phyloP scores from a whole-genome alignment of 805 yeast genomes.

The Ogataea nakhonphanomensis region DNA sequence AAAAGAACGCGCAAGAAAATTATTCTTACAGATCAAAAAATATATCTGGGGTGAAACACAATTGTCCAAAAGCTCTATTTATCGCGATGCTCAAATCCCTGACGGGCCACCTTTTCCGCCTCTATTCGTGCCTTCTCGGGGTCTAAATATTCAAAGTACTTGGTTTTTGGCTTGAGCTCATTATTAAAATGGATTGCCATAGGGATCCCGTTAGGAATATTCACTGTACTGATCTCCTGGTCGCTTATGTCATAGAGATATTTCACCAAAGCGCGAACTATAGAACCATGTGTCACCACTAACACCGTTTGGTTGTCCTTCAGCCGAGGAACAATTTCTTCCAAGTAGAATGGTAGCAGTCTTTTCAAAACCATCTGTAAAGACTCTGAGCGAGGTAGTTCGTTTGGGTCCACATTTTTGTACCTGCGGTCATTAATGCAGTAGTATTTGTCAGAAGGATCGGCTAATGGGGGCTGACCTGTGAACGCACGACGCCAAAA shows the following conservation, averaged over 20 bases:
- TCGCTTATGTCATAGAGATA: slow-evolving; percentile 63
- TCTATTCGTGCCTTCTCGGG: slow-evolving; percentile 77
- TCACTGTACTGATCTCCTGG: slow-evolving; percentile 65
- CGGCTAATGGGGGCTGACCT: slow-evolving; percentile 60
- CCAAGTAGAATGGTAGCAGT: slow-evolving; percentile 57
- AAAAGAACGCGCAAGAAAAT: slow-evolving; percentile 1
- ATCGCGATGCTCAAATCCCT: slow-evolving; percentile 45
- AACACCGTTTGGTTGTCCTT: slow-evolving; percentile 53
- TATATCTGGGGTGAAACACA: background rate
- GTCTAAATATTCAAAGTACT: slow-evolving; percentile 65
- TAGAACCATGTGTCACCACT: slow-evolving; percentile 78
- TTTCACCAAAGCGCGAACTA: slow-evolving; percentile 73
- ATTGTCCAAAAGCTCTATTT: background rate
- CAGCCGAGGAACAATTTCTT: slow-evolving; percentile 48
- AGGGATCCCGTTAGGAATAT: slow-evolving; percentile 84
- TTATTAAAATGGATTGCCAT: slow-evolving; percentile 62
- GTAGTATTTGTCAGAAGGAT: slow-evolving; percentile 36
- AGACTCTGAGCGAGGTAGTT: slow-evolving; percentile 70
- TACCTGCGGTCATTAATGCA: slow-evolving; percentile 39
- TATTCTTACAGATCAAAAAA: slow-evolving; percentile 3
- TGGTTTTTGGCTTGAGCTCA: slow-evolving; percentile 21
- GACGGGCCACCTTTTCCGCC: slow-evolving; percentile 76
- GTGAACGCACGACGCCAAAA: slow-evolving; percentile 74
- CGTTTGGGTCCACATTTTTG: slow-evolving; percentile 41
- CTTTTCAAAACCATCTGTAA: slow-evolving; percentile 68